Base-by-base conservation (phyloP, 768 basidiomycete genomes). In the Hericium coralloides region DNA sequence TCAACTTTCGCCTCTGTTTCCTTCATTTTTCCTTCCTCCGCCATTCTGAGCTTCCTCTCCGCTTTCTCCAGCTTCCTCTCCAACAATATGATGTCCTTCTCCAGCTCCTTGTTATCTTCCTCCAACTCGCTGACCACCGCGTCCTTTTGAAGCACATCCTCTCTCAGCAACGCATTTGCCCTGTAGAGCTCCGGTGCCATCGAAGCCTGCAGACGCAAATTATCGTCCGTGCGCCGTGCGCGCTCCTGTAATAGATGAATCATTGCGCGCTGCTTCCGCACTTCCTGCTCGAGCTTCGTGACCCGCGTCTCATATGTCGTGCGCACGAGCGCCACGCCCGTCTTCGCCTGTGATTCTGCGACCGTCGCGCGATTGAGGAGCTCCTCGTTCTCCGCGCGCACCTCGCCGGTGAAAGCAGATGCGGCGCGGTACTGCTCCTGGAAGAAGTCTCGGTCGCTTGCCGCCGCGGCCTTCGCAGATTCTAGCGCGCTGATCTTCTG, bases 1-100 rank as follows among this genome's bases (percentile, higher is more conserved):
- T 20, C 22, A 20, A 15, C 12, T n/a, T 45, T 31, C 9, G 12
- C 10, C 53, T 26, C 37, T 17, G 45, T n/a, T 9, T 45, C 54
- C 20, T 9, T 36, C 12, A 14, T 18, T 6, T 38, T 31, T 10
- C 53, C 8, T 4, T 14, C n/a, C 8, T 12, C 48, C 36, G 4
- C 25, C 22, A 53, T 23, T 50, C 70, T 69, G 5, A 65, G 68
- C 22, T 67, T 68, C 52, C 63, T 66, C 48, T 71, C 68, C 60
- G 66, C 63, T 36, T 53, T 69, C 15, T 65, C 68, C 8, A 67
- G 64, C 36, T 63, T 68, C 51, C 67, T 68, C 52, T 68, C 68
- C 25, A 73, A 69, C 53, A 60, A 67, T 43, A 61, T 66, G 20
- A 53, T 62, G 2, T 5, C 18, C 51, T 43, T 60, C 57, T 49